phyloP scores from a whole-genome alignment of 805 yeast species.

The Cyberlindnera bimundalis region DNA sequence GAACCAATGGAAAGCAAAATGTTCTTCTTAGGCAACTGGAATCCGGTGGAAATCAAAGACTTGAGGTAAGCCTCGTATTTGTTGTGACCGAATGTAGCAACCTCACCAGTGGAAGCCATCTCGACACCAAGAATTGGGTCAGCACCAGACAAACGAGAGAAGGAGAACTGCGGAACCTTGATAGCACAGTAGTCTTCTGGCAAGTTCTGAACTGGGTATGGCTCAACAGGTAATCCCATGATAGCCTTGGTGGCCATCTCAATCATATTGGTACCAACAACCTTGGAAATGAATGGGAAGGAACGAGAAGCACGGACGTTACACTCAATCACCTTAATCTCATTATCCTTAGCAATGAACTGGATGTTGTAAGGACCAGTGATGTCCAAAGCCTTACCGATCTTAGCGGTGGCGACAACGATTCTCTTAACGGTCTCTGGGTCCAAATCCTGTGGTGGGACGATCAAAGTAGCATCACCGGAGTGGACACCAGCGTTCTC shows the following conservation, averaged over 20 bases:
- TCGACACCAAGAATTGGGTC: conserved; percentile 98
- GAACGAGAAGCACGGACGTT: conserved; percentile 98
- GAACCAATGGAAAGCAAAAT: conserved; percentile 93
- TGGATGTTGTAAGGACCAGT: conserved; percentile 99
- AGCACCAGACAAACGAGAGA: conserved; percentile 95
- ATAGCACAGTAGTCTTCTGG: conserved; percentile 95
- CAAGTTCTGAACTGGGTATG: conserved; percentile 85
- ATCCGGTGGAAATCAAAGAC: conserved; percentile 92
- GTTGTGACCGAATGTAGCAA: conserved; percentile 93
- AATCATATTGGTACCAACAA: conserved; percentile 89
- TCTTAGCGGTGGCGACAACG: conserved; percentile 87
- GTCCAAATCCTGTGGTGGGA: conserved; percentile 84
- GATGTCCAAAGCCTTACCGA: conserved; percentile 90
- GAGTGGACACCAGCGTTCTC: conserved; percentile 99
- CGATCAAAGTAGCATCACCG: conserved; percentile 94
- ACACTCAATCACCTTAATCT: conserved; percentile 95
- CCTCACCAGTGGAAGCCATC: conserved; percentile 99
- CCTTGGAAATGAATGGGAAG: conserved; percentile 98
- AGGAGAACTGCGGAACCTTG: conserved; percentile 96
- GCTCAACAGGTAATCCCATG: conserved; percentile 79
- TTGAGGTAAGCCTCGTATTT: conserved; percentile 97
- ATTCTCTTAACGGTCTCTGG: conserved; percentile 65
- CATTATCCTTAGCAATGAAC: conserved; percentile 82
- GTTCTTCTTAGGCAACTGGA: conserved; percentile 92
- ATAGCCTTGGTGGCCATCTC: conserved; percentile 93